Base-by-base conservation (phyloP, 331 rosid genomes). In the Saraca asoca region DNA sequence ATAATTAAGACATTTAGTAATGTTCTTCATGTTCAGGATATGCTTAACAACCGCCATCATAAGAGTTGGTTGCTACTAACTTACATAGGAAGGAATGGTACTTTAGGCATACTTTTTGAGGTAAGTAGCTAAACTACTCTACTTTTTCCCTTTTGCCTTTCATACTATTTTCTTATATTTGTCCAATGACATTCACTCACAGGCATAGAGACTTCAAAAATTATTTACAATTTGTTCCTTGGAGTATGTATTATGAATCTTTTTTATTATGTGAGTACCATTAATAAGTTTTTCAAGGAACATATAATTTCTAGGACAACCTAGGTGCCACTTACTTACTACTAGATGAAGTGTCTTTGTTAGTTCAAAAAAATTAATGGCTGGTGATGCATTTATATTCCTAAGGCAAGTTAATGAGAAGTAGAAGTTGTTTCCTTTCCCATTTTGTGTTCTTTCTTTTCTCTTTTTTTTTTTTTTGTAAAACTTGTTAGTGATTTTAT, bases 1-100 rank as follows among this genome's bases (percentile, higher is more conserved):
- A 29, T 62, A 15, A 49, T 9, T 37, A 46, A 12, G 59, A 55
- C 42, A 42, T 44, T 63, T 24, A 3, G 31, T 24, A 24, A 46
- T 46, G 33, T 50, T 18, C 12, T 19, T 76, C 20, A 17, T 66
- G 70, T 82, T 67, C 83, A 93, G 98, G 98, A 93, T 75, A 93
- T 93, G 98, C 96, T 61, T 96, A 93, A 82, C 98, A 89, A 79
- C 98, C 96, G 39, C 98, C 98, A 4, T 93, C 96, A 95, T 96
- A 93, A 82, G 98, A 93, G 74, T 80, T 93, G 84, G 90, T 90
- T 62, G 96, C 98, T 51, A 76, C 95, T 72, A 96, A 93, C 81
- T 79, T 93, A 80, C 98, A 90, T 68, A 87, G 94, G 59, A 85
- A 67, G 78, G 91, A 90, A 74, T 93, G 98, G 98, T 96, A 87